Evolutionary conservation across 2,329 filamentous ascomycete species (phyloP).

Genomic region (Coleophoma crateriformis): DNA sequence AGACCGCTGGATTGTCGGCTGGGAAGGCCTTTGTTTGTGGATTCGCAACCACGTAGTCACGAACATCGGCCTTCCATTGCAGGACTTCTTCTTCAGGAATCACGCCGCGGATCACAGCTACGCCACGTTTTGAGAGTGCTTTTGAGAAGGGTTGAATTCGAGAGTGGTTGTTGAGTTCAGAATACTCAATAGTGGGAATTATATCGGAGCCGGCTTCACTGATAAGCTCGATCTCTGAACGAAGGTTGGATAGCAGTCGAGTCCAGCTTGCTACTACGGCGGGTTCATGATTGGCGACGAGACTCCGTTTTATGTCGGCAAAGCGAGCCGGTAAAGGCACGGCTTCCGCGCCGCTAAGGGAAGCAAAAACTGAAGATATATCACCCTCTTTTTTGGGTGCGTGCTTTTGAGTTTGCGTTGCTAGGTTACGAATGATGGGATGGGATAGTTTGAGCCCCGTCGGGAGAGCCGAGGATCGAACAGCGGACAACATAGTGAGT

Average conservation of each 20-base stretch:
- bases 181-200: constrained; percentile 47
- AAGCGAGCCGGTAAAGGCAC: constrained; percentile 49
- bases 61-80: constrained; percentile 57
- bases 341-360: constrained; percentile 42
- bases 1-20: constrained; percentile 61
- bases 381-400: constrained; percentile 43
- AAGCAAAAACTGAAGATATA: constrained; percentile 58
- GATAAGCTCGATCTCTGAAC: constrained; percentile 41
- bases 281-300: constrained; percentile 44
- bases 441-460: too few species aligned
- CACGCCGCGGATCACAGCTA: constrained; percentile 57
- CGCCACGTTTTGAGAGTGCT: constrained; percentile 17
- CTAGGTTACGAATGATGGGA: not conserved
- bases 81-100: constrained; percentile 58
- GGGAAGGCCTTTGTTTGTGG: constrained; percentile 61
- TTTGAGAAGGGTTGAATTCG: constrained; percentile 6
- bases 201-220: constrained; percentile 37
- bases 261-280: constrained; percentile 43
- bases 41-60: constrained; percentile 61
- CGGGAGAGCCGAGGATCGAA: too few species aligned
- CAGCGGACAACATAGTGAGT: too few species aligned
- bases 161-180: constrained; percentile 27
- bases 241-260: constrained; percentile 38
- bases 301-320: constrained; percentile 46
- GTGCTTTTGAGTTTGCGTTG: constrained; percentile 1